A percentile compares a stretch with the other conserved stretches of the same genome.
These are phyloP conservation scores for Macrophomina tecta DNA, from an alignment of 2,329 filamentous ascomycete species.

Conservation along the genomic window DNA sequence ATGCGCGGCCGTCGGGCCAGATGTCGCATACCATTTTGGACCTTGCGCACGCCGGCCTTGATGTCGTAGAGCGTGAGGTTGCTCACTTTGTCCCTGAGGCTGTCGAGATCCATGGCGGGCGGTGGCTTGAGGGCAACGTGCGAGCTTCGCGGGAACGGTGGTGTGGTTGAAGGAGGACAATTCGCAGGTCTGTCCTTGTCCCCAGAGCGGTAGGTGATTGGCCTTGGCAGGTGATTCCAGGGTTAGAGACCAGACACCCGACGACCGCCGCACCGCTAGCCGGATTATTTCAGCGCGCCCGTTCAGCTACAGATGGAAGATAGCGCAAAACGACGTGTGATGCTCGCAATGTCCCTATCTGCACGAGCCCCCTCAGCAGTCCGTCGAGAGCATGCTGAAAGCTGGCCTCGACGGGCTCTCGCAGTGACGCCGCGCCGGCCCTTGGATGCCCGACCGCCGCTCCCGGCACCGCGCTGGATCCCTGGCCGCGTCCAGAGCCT, in stretches of 20 bases:
- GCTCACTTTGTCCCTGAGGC: slow-evolving; percentile 82
- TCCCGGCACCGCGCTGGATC: slow-evolving; percentile 14
- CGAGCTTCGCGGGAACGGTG: slow-evolving; percentile 4
- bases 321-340: too few species aligned
- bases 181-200: slow-evolving; percentile 5
- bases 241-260: slow-evolving; percentile 5
- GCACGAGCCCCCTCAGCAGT: neutral
- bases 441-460: slow-evolving; percentile 21
- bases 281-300: neutral
- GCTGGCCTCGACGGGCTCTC: neutral
- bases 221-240: slow-evolving; percentile 16
- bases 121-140: neutral
- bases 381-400: neutral
- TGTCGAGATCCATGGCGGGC: slow-evolving; percentile 80
- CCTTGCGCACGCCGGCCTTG: slow-evolving; percentile 92
- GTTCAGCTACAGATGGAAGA: too few species aligned
- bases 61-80: slow-evolving; percentile 94
- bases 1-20: slow-evolving; percentile 27
- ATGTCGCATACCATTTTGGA: slow-evolving; percentile 81
- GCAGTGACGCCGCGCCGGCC: neutral
- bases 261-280: slow-evolving; percentile 2
- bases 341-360: neutral
- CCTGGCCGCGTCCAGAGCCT: slow-evolving; percentile 14
- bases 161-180: slow-evolving; percentile 12
- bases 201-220: slow-evolving; percentile 7